Evolutionary conservation across 768 basidiomycete species (phyloP).

Genomic region (Trametopsis cervina): DNA sequence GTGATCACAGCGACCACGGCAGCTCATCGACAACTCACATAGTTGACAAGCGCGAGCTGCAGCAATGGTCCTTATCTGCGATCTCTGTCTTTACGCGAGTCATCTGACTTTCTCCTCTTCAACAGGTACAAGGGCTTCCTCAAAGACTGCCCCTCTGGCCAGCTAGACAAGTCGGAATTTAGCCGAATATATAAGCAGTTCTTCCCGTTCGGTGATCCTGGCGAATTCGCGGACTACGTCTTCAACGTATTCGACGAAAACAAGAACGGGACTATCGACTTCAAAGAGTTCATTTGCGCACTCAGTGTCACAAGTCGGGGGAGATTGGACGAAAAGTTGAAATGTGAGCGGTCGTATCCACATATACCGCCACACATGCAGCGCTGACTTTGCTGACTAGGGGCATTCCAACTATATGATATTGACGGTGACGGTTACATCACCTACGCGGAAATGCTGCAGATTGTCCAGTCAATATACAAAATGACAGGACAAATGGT

Average conservation of each 20-base stretch:
- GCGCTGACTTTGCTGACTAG: conserved; percentile 34
- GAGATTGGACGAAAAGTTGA: conserved; percentile 92
- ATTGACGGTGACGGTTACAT: conserved; percentile 98
- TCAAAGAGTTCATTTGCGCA: conserved; percentile 98
- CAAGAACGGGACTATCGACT: conserved; percentile 96
- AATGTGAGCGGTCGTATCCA: conserved; percentile 64
- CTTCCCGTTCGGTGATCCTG: conserved; percentile 99
- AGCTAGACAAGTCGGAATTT: conserved; percentile 94
- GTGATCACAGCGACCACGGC: conserved; percentile 16
- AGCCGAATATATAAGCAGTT: conserved; percentile 98
- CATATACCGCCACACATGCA: neutral
- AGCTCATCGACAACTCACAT: conserved; percentile 11
- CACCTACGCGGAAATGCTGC: conserved; percentile 98
- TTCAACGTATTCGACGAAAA: conserved; percentile 97
- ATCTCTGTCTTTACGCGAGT: conserved; percentile 12
- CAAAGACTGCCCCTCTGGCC: conserved; percentile 96
- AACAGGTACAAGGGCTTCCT: conserved; percentile 98
- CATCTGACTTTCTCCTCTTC: neutral
- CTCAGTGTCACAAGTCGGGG: conserved; percentile 93
- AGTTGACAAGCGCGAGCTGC: conserved; percentile 97
- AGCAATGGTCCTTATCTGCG: conserved; percentile 65
- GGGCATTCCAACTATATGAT: conserved; percentile 99
- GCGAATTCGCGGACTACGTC: conserved; percentile 95
- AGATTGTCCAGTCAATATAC: conserved; percentile 97
- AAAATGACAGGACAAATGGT: conserved; percentile 99